phyloP scores from a whole-genome alignment of 208 protist species.

The Acanthamoeba lenticulata region DNA sequence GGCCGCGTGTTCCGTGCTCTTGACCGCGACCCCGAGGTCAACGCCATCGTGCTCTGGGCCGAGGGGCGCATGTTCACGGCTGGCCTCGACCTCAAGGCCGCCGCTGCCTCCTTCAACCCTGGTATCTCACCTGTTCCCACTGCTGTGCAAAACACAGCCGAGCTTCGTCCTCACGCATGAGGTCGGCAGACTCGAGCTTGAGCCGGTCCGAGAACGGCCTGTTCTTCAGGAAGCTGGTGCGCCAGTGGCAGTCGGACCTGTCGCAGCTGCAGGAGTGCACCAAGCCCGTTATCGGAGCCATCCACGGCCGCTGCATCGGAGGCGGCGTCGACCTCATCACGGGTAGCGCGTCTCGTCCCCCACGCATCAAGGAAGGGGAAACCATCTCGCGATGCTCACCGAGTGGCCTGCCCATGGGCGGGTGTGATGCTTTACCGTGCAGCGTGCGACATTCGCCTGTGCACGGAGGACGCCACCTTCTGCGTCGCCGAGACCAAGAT shows the following conservation, averaged over 20 bases:
- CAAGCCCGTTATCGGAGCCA: conserved; percentile 54
- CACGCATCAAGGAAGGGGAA: background rate
- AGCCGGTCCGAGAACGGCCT: background rate
- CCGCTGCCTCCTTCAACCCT: background rate
- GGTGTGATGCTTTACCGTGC: background rate
- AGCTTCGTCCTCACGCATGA: background rate
- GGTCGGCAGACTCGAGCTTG: background rate
- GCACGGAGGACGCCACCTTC: conserved; percentile 57
- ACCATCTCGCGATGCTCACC: background rate
- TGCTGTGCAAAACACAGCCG: background rate
- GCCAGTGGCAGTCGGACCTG: conserved; percentile 35
- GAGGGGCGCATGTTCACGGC: conserved; percentile 61
- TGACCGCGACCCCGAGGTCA: conserved; percentile 8
- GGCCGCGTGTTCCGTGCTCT: conserved; percentile 45
- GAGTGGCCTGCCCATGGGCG: background rate
- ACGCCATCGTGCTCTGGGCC: conserved; percentile 27
- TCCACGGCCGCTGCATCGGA: conserved; percentile 24
- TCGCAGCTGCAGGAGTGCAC: conserved; percentile 35
- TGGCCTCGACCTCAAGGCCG: conserved; percentile 41
- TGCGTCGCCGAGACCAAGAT: conserved; percentile 54
- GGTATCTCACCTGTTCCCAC: background rate
- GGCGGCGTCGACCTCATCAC: conserved; percentile 50
- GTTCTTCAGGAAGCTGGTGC: background rate
- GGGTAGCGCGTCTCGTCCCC: background rate
- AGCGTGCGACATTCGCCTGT: conserved; percentile 51